phyloP scores from a whole-genome alignment of 2,329 filamentous ascomycete species.

The Trematosphaeria pertusa region DNA sequence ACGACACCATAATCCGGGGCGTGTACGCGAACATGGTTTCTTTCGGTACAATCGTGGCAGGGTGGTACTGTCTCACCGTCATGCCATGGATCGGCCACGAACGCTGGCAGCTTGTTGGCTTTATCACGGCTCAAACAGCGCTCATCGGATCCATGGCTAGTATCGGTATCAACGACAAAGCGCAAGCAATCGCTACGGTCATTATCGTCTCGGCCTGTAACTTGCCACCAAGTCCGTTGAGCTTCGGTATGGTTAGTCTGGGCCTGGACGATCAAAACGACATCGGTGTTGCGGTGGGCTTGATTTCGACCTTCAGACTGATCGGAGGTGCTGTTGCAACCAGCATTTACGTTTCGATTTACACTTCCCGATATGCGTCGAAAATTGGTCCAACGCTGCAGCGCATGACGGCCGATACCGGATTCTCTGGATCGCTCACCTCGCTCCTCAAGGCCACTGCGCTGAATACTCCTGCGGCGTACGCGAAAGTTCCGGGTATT shows the following conservation, averaged over 20 bases:
- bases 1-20: constrained; percentile 31
- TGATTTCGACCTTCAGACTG: constrained; percentile 47
- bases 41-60: constrained; percentile 38
- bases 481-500: constrained; percentile 34
- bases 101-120: constrained; percentile 46
- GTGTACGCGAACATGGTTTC: constrained; percentile 32
- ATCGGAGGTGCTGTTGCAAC: constrained; percentile 49
- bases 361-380: constrained; percentile 35
- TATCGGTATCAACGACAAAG: constrained; percentile 40
- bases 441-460: constrained; percentile 36
- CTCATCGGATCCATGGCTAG: constrained; percentile 47
- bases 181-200: constrained; percentile 46
- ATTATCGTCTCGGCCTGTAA: constrained; percentile 40
- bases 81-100: constrained; percentile 45
- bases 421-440: constrained; percentile 12
- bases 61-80: constrained; percentile 34
- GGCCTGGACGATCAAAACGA: constrained; percentile 46
- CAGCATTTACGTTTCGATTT: constrained; percentile 49
- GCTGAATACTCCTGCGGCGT: constrained; percentile 43
- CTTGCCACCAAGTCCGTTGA: constrained; percentile 40
- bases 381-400: constrained; percentile 12
- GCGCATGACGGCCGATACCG: constrained; percentile 4
- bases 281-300: constrained; percentile 48
- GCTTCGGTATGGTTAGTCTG: constrained; percentile 46
- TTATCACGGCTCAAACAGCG: constrained; percentile 44